These are phyloP conservation scores for Metschnikowia colocasiae DNA, from an alignment of 805 yeast genomes.

Conservation along the genomic window DNA sequence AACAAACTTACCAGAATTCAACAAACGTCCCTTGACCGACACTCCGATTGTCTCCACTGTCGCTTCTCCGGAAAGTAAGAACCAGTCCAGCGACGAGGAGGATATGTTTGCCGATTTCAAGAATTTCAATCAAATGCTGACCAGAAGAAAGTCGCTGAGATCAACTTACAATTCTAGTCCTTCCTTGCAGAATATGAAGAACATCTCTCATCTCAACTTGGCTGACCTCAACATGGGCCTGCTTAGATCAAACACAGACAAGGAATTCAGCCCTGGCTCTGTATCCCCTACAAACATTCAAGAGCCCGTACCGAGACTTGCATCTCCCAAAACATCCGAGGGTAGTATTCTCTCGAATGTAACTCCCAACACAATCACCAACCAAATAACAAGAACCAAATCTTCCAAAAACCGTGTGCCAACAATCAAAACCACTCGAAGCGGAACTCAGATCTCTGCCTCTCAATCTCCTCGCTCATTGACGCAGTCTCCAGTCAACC, in stretches of 20 bases:
- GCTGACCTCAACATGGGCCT: conserved; percentile 26
- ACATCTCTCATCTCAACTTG: conserved; percentile 40
- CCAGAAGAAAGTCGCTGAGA: conserved; percentile 1
- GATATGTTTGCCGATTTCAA: conserved; percentile 10
- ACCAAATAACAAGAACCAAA: conserved; percentile 3
- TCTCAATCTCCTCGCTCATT: neutral
- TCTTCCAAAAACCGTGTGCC: conserved; percentile 4
- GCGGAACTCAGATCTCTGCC: neutral
- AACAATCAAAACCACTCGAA: neutral
- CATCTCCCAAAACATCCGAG: conserved; percentile 5
- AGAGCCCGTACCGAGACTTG: conserved; percentile 7
- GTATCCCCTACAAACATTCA: conserved; percentile 20
- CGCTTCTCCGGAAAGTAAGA: conserved; percentile 47
- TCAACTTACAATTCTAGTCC: conserved; percentile 1
- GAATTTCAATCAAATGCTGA: conserved; percentile 9
- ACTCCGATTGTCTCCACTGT: conserved; percentile 63
- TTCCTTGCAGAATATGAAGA: conserved; percentile 26
- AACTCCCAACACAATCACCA: conserved; percentile 1
- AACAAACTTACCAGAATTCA: conserved; percentile 50
- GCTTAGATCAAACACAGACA: conserved; percentile 10
- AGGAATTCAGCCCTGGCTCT: conserved; percentile 16
- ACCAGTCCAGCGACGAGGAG: conserved; percentile 31
- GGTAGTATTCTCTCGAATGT: neutral
- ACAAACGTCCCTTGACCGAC: conserved; percentile 69
- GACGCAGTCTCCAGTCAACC: neutral